phyloP scores from a whole-genome alignment of 176 grass and related monocot species.

The Eragrostis nindensis region DNA sequence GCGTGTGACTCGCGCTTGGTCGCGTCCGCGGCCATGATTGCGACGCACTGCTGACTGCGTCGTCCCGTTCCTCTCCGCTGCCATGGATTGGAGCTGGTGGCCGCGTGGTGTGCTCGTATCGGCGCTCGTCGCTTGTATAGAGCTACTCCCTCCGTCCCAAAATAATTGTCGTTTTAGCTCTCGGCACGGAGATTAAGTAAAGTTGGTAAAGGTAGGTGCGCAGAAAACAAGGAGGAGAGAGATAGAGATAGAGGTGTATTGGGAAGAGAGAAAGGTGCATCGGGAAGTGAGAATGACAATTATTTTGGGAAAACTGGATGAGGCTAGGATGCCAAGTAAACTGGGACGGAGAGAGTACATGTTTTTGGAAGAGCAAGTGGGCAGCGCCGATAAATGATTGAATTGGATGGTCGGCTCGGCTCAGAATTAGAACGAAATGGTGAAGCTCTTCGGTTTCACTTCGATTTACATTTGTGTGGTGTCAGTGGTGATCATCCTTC shows the following conservation, averaged over 20 bases:
- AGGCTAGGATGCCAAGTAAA: no score
- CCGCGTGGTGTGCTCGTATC: background rate
- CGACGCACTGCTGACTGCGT: conserved; percentile 27
- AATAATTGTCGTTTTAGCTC: no score
- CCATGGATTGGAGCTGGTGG: background rate
- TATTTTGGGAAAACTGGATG: no score
- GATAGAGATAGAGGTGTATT: no score
- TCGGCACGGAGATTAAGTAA: no score
- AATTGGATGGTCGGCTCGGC: background rate
- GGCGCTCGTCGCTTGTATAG: background rate
- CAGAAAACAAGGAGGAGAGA: no score
- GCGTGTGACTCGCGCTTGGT: conserved; percentile 56
- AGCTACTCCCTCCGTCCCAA: no score
- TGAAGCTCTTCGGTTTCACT: background rate
- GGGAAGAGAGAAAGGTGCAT: no score
- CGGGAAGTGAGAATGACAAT: no score
- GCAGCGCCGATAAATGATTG: background rate
- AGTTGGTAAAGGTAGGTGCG: no score
- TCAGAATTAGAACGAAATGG: background rate
- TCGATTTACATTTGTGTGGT: background rate
- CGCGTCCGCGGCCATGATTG: conserved; percentile 42
- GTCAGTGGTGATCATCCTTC: background rate
- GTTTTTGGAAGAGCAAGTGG: background rate
- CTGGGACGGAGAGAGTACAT: no score
- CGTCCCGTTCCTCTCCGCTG: conserved; percentile 1